phyloP scores from a whole-genome alignment of 177 flowering plant genomes.

The Vitis hybrid region DNA sequence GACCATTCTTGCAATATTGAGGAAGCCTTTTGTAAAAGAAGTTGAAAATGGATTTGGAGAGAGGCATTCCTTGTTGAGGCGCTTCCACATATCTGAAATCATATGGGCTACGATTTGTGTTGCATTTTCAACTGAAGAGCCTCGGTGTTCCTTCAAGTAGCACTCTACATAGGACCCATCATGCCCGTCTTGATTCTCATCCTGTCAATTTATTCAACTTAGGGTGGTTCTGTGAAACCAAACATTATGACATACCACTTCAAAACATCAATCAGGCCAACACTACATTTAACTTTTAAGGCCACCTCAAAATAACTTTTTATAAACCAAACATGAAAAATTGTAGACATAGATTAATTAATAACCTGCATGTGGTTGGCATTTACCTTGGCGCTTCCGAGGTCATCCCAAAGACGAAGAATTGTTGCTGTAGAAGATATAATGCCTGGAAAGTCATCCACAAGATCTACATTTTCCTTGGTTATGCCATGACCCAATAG shows the following conservation, averaged over 20 bases:
- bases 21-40: slow-evolving; percentile 21
- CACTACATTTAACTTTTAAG: no score
- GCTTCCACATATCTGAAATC: slow-evolving; percentile 31
- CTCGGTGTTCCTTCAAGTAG: slow-evolving; percentile 19
- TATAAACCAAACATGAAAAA: background rate
- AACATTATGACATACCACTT: no score
- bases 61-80: slow-evolving; percentile 4
- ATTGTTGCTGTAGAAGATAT: slow-evolving; percentile 32
- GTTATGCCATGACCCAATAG: slow-evolving; percentile 35
- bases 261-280: no score
- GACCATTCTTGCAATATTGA: slow-evolving; percentile 11
- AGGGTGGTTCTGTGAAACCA: no score
- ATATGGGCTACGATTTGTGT: background rate
- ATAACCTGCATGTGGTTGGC: no score
- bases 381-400: slow-evolving; percentile 58
- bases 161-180: slow-evolving; percentile 38
- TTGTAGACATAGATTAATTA: no score
- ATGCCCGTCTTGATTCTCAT: background rate
- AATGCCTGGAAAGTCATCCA: slow-evolving; percentile 25
- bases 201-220: no score
- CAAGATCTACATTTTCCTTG: slow-evolving; percentile 13
- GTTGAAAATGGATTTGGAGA: slow-evolving; percentile 16
- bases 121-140: no score
- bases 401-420: slow-evolving; percentile 64
- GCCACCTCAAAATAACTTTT: no score